These are phyloP conservation scores for Ogataea pignaliae DNA, from an alignment of 805 yeast genomes.

Conservation along the genomic window DNA sequence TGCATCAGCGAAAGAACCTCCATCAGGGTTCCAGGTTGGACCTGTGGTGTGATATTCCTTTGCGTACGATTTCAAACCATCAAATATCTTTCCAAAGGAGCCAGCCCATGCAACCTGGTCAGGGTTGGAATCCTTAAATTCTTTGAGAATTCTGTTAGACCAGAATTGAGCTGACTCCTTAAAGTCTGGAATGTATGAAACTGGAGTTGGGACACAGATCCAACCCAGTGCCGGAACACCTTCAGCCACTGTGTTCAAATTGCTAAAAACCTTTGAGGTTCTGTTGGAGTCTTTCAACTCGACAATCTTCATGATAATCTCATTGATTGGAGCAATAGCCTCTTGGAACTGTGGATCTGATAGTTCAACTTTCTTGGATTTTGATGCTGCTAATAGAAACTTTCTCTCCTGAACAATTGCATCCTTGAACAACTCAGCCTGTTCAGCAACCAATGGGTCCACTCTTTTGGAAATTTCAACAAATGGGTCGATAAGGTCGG, in stretches of 20 bases:
- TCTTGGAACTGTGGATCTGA: constrained; percentile 49
- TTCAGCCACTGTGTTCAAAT: constrained; percentile 80
- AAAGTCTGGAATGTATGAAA: constrained; percentile 71
- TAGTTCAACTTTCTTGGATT: constrained; percentile 61
- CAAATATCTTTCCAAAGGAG: constrained; percentile 56
- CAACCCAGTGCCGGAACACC: constrained; percentile 90
- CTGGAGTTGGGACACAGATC: constrained; percentile 76
- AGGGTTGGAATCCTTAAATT: constrained; percentile 66
- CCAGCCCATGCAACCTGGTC: constrained; percentile 81
- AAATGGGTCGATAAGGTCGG: constrained; percentile 55
- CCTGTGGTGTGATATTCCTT: constrained; percentile 82
- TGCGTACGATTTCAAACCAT: constrained; percentile 65
- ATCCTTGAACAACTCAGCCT: constrained; percentile 41
- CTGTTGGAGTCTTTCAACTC: constrained; percentile 74
- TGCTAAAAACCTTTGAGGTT: constrained; percentile 57
- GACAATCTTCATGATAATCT: constrained; percentile 50
- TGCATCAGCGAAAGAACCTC: constrained; percentile 59
- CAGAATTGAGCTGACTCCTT: constrained; percentile 92
- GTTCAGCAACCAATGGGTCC: constrained; percentile 55
- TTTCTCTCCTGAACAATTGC: constrained; percentile 58
- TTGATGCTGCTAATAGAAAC: constrained; percentile 55
- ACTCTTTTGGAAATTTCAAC: constrained; percentile 46
- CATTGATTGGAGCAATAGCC: constrained; percentile 66
- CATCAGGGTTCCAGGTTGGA: constrained; percentile 63
- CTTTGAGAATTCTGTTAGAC: constrained; percentile 87